Percentiles rank a stretch among this genome's conserved stretches.
Conservation (phyloP, 2,329 filamentous ascomycete genomes). For the Fusarium cicatricum region DNA sequence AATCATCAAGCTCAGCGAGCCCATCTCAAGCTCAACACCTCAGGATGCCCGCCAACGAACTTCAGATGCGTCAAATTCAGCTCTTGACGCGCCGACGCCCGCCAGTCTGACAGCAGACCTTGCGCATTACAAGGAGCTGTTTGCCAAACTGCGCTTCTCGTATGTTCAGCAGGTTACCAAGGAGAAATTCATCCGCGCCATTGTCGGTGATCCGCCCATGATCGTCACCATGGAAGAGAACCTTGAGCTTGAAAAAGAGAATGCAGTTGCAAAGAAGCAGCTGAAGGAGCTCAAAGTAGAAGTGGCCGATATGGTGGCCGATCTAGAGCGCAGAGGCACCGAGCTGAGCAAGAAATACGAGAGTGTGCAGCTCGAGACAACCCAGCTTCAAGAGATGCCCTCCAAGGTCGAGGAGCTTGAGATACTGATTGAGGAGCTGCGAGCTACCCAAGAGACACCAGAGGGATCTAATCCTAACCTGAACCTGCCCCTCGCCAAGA, state of each 20-base stretch:
- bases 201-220: slow-evolving; percentile 88
- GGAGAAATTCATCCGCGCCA: slow-evolving; percentile 94
- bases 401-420: slow-evolving; percentile 59
- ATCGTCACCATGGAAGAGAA: slow-evolving; percentile 88
- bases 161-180: slow-evolving; percentile 99
- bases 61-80: slow-evolving; percentile 75
- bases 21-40: slow-evolving; percentile 65
- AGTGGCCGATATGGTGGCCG: slow-evolving; percentile 75
- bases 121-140: slow-evolving; percentile 91
- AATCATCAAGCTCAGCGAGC: slow-evolving; percentile 80
- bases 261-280: slow-evolving; percentile 75
- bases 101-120: slow-evolving; percentile 84
- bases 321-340: slow-evolving; percentile 72
- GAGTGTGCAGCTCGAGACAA: slow-evolving; percentile 57
- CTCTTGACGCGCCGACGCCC: slow-evolving; percentile 74
- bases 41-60: slow-evolving; percentile 60
- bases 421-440: slow-evolving; percentile 56
- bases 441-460: slow-evolving; percentile 47
- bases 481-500: slow-evolving; percentile 66
- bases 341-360: slow-evolving; percentile 66
- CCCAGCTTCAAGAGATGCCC: slow-evolving; percentile 61
- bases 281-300: slow-evolving; percentile 83
- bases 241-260: slow-evolving; percentile 73
- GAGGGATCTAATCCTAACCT: slow-evolving; percentile 53
- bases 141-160: slow-evolving; percentile 94